Conservation (phyloP, 805 yeast genomes). For the Metschnikowia lochheadii region DNA sequence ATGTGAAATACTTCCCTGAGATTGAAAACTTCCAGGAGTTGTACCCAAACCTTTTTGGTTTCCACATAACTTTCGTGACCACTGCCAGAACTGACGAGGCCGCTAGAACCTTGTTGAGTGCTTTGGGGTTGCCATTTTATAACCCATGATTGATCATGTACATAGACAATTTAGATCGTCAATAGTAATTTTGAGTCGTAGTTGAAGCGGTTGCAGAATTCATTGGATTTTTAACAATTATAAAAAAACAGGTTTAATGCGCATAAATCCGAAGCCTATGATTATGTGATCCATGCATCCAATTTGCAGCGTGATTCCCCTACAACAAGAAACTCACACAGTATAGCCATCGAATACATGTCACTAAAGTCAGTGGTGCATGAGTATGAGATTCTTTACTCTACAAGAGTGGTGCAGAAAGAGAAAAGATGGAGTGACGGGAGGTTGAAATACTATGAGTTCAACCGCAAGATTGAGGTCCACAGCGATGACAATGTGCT, state of each 20-base stretch:
- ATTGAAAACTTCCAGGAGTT: conserved; percentile 84
- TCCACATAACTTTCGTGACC: conserved; percentile 81
- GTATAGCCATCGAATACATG: conserved; percentile 6
- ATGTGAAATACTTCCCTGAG: conserved; percentile 85
- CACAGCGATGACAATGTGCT: conserved; percentile 33
- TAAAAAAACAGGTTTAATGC: too few relatives aligned
- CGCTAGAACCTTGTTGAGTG: conserved; percentile 80
- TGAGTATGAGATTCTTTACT: conserved; percentile 45
- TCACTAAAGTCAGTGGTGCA: conserved; percentile 35
- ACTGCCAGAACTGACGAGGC: conserved; percentile 86
- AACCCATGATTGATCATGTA: conserved; percentile 15
- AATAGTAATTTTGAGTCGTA: neutral
- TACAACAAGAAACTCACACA: neutral
- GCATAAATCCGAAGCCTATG: neutral
- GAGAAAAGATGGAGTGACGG: conserved; percentile 54
- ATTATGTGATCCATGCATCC: neutral
- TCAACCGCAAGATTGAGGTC: conserved; percentile 46
- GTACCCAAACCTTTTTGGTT: conserved; percentile 83
- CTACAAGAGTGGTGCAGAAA: conserved; percentile 43
- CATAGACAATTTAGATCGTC: conserved; percentile 4
- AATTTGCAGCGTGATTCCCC: neutral
- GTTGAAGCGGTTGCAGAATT: neutral
- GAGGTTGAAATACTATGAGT: conserved; percentile 39
- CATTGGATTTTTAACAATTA: neutral
- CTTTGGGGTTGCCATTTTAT: conserved; percentile 74